Percentiles rank a stretch among this genome's conserved stretches.
These are phyloP conservation scores for Lachancea nothofagi DNA, from an alignment of 805 yeast genomes.

Conservation along the genomic window DNA sequence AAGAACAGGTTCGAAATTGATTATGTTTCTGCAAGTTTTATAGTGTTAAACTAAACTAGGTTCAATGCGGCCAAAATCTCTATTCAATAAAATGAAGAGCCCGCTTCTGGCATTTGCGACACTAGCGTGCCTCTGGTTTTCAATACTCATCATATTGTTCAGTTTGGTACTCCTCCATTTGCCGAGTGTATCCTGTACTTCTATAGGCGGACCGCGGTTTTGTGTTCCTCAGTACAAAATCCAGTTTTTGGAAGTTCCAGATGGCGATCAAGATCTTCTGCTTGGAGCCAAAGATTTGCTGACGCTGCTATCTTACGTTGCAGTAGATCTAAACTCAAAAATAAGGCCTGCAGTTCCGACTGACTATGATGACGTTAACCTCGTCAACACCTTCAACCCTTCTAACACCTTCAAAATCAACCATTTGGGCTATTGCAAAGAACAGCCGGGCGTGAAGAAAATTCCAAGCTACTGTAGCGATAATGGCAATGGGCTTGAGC, in stretches of 20 bases:
- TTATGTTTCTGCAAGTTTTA: no score
- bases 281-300: conserved; percentile 24
- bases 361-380: conserved; percentile 24
- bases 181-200: conserved; percentile 25
- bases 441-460: conserved; percentile 5
- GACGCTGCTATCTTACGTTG: conserved; percentile 26
- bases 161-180: conserved; percentile 13
- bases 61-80: background rate
- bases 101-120: background rate
- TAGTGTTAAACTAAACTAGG: no score
- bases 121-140: conserved; percentile 1
- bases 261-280: conserved; percentile 21
- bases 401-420: conserved; percentile 23
- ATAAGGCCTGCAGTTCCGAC: background rate
- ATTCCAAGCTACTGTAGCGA: conserved; percentile 19
- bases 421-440: conserved; percentile 29
- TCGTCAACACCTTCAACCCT: conserved; percentile 24
- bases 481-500: conserved; percentile 25
- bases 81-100: background rate
- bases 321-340: conserved; percentile 21
- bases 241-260: conserved; percentile 20
- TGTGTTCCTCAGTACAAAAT: conserved; percentile 29
- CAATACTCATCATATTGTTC: background rate
- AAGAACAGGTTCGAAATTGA: background rate
- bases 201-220: conserved; percentile 11